Percentiles rank a stretch among this genome's conserved stretches.
These are phyloP conservation scores for Fusarium humuli DNA, from an alignment of 2,329 filamentous ascomycete genomes.

Conservation along the genomic window DNA sequence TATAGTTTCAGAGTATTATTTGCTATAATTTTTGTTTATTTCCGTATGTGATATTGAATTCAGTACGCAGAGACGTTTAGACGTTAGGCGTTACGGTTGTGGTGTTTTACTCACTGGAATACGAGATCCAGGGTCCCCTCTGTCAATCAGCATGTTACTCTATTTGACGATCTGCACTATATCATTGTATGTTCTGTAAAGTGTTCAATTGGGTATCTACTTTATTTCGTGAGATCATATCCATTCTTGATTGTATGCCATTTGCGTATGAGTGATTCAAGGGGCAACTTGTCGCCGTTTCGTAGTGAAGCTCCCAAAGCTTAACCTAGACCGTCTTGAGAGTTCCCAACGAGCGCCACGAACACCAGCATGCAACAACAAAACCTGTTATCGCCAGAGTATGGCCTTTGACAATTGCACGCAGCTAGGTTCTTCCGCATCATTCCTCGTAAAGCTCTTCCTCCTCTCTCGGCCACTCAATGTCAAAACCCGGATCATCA, in stretches of 20 bases:
- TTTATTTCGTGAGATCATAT: too few relatives aligned
- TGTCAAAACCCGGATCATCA: conserved; percentile 57
- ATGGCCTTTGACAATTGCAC: too few relatives aligned
- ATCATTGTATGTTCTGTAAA: conserved; percentile 4
- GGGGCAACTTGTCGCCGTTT: background rate
- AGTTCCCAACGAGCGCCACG: background rate
- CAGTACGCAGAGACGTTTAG: too few relatives aligned
- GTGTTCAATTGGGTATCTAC: conserved; percentile 21
- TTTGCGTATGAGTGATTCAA: background rate
- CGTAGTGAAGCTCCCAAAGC: background rate
- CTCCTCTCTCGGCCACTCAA: conserved; percentile 60
- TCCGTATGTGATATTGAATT: too few relatives aligned
- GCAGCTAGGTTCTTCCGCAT: rapidly evolving
- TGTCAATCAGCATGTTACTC: background rate
- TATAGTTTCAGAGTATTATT: background rate
- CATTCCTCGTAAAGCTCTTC: conserved; percentile 51
- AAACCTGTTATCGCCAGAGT: too few relatives aligned
- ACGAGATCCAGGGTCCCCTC: background rate
- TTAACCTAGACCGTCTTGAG: background rate
- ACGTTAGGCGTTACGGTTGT: background rate
- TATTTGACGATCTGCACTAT: conserved; percentile 6
- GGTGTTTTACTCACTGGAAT: background rate
- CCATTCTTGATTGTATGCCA: too few relatives aligned
- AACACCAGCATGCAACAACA: background rate
- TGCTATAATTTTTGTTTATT: background rate